phyloP scores from a whole-genome alignment of 2,329 filamentous ascomycete species.

The Penicillium griseofulvum region DNA sequence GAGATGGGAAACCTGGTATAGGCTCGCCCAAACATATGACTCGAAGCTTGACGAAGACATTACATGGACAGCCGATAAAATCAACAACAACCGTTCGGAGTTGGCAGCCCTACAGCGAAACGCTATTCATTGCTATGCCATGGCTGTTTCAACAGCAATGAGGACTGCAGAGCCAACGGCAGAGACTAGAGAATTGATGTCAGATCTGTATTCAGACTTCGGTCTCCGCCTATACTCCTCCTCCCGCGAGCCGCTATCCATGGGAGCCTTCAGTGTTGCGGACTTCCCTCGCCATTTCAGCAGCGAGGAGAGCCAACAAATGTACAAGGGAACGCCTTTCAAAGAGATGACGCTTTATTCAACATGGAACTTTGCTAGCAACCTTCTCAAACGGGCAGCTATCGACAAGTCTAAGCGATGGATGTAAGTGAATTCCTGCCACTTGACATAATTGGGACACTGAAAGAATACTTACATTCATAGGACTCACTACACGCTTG shows the following conservation, averaged over 20 bases:
- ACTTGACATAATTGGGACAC: neutral
- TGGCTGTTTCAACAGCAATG: conserved; percentile 64
- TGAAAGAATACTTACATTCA: conserved; percentile 21
- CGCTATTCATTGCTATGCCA: conserved; percentile 77
- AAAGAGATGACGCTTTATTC: conserved; percentile 57
- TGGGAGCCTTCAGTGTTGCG: conserved; percentile 63
- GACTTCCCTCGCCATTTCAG: conserved; percentile 63
- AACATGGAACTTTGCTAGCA: conserved; percentile 64
- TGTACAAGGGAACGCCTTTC: conserved; percentile 59
- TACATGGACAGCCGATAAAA: conserved; percentile 85
- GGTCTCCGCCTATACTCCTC: conserved; percentile 67
- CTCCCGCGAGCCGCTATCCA: conserved; percentile 64
- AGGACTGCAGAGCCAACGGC: conserved; percentile 54
- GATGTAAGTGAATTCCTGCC: conserved; percentile 49
- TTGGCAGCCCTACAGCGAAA: conserved; percentile 72
- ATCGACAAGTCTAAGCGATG: conserved; percentile 60
- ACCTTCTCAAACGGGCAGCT: conserved; percentile 60
- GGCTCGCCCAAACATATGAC: conserved; percentile 82
- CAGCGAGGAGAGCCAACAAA: conserved; percentile 50
- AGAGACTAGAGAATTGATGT: conserved; percentile 56
- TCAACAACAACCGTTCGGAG: conserved; percentile 77
- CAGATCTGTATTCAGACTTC: conserved; percentile 67
- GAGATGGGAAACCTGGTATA: conserved; percentile 88
- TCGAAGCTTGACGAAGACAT: conserved; percentile 84
- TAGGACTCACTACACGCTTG: conserved; percentile 65